These are phyloP conservation scores for Styphnolobium japonicum DNA, from an alignment of 306 rosid species.

Conservation along the genomic window DNA sequence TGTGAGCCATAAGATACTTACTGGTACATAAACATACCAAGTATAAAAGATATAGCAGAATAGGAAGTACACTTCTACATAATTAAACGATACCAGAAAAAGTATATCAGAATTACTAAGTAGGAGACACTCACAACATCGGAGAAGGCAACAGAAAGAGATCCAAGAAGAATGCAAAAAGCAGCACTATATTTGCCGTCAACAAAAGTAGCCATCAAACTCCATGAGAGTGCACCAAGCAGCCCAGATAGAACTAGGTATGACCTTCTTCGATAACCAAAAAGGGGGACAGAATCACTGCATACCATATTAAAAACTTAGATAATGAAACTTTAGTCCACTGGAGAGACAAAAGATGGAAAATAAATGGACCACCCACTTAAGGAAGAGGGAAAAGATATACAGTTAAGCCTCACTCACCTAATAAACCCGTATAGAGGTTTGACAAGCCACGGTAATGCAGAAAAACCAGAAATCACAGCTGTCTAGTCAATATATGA, in stretches of 20 bases:
- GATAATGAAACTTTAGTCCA: background rate
- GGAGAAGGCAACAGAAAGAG: constrained; percentile 97
- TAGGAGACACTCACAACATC: constrained; percentile 80
- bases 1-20: background rate
- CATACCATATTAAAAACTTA: constrained; percentile 29
- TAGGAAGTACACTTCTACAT: background rate
- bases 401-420: constrained; percentile 39
- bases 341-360: background rate
- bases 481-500: constrained; percentile 80
- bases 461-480: constrained; percentile 78
- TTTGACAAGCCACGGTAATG: constrained; percentile 92
- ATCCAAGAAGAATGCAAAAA: constrained; percentile 90
- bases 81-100: background rate
- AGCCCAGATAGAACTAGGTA: constrained; percentile 94
- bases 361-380: background rate
- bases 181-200: constrained; percentile 79
- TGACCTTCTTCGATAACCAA: constrained; percentile 95
- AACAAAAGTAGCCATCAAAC: constrained; percentile 82
- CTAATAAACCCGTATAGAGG: constrained; percentile 95
- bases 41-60: background rate
- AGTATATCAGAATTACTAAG: background rate
- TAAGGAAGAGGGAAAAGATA: constrained; percentile 5
- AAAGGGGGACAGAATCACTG: constrained; percentile 97
- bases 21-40: background rate
- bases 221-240: constrained; percentile 96